phyloP scores from a whole-genome alignment of 2,329 filamentous ascomycete species.

The Penicillium sp. region DNA sequence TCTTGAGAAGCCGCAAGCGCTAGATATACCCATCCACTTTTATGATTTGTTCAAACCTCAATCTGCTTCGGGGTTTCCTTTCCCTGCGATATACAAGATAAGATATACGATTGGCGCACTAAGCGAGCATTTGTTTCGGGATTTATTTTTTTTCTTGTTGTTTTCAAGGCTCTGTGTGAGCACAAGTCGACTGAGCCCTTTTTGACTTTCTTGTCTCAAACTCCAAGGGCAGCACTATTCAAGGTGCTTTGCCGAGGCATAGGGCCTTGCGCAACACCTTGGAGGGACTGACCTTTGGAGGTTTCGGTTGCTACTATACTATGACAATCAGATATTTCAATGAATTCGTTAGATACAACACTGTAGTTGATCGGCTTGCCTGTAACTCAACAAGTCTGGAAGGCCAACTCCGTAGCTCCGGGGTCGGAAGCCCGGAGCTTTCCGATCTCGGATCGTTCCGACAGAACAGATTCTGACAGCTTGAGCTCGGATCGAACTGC shows the following conservation, averaged over 20 bases:
- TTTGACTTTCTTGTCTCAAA: too few relatives aligned
- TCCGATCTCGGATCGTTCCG: not conserved
- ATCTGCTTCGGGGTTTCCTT: not conserved
- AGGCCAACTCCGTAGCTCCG: not conserved
- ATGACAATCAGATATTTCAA: not conserved
- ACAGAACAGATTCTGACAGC: not conserved
- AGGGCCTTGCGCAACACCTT: not conserved
- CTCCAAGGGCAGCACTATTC: not conserved
- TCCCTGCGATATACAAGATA: conserved; percentile 3
- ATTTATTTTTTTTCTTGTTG: not conserved
- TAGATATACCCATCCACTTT: conserved; percentile 9
- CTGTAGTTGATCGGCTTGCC: not conserved
- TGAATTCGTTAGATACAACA: not conserved
- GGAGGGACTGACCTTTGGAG: not conserved
- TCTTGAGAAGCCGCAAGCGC: not conserved
- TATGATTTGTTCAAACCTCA: not conserved
- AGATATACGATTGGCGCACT: conserved; percentile 6
- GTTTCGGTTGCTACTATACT: not conserved
- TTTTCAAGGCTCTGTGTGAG: not conserved
- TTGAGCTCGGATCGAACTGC: conserved; percentile 10
- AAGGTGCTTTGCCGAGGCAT: not conserved
- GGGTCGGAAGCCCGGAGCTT: not conserved
- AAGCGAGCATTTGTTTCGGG: conserved; percentile 1
- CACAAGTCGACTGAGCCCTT: not conserved
- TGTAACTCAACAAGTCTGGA: not conserved